Evolutionary conservation across 73 alveolate genomes (phyloP), one percentile per base, ranked within the genome.

Genomic region (Paramecium caudatum): DNA sequence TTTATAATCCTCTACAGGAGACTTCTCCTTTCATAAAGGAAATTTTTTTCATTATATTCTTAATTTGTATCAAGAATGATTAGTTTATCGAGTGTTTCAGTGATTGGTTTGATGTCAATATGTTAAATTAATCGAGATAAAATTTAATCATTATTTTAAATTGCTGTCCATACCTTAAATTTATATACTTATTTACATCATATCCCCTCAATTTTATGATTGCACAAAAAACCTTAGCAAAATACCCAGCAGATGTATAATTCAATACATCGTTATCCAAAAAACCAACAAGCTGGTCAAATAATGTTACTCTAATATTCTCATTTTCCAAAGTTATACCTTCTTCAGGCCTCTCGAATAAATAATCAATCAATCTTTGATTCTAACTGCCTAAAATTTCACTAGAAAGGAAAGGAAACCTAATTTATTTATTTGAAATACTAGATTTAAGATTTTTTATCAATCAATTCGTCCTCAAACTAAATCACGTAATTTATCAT

Each of bases 171-270:
- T 16, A 74, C 83, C 83, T 65, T 39, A 37, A 68, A 15, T 10
- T 37, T 68, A 25, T 47, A 65, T 32, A 32, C 16, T 10, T 39
- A 19, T 12, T 36, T 74, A 74, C 88, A 45, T 74, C 88, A 17
- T 21, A 74, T 41, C 88, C 88, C 32, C 88, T 5, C 43, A 19
- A 41, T 17, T 37, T 37, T 36, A 74, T 39, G 5, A 74, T 41
- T 3, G 88, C 62, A 19, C 17, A 30, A 3, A 74, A 10, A 15
- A 47, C 88, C 19, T 74, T 74, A 21, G 88, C 17, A 45, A 74
- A 74, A 74, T 74, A 74, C 21, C 88, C 88, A 41, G 88, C 88
- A 15, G 88, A 74, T 74, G 88, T 74, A 37, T 39, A 15, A 74
- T 74, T 74, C 12, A 74, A 74, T 5, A 27, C 43, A 45, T 74